Evolutionary conservation across 2,329 filamentous ascomycete genomes (phyloP), one percentile per base, ranked within the genome.

Genomic region (Trichoderma sp.): DNA sequence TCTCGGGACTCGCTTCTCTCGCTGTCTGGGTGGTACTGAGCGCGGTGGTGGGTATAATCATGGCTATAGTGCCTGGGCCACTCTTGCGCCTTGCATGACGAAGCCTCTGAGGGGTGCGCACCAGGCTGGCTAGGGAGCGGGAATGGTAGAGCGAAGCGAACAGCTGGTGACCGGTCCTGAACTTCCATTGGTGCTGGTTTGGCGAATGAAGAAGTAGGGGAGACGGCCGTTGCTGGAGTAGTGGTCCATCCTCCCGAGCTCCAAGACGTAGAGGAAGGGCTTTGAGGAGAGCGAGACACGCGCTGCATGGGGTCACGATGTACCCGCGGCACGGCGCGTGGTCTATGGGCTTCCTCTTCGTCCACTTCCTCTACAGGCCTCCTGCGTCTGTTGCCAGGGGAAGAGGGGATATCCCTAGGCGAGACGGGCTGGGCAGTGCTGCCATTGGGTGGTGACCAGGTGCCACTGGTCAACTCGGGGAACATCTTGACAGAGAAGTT

Each of bases 381-480:
- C 68, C 80, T 79, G 66, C 82, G 78, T 74, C 85, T 85, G 67
- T 71, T 78, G 7, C 30, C 30, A 28, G 83, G 78, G 34, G 83
- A 84, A 72, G 83, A 78, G 14, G 80, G 71, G 68, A 85, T 85
- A 64, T 83, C 79, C 30, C 30, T 30, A 10, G 82, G 78, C 4
- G 79, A 78, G 47, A 77, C 78, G 66, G 61, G 24, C 7, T 54
- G 45, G 45, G 64, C n/a, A n/a, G 34, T 56, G 21, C 21, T 63
- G 14, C 47, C 30, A 15, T 59, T 30, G 28, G 12, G 30, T 15
- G 59, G 64, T 12, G 68, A 51, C 2, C 30, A 57, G 6, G 28
- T n/a, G n/a, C 7, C 28, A 28, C 26, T 19, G 69, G 44, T 77
- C 72, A 83, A 72, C 55, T 84, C 81, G 19, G 82, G 81, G 62